Conservation (phyloP, 2,329 filamentous ascomycete genomes). For the Cladosporium austrohemisphaericum region DNA sequence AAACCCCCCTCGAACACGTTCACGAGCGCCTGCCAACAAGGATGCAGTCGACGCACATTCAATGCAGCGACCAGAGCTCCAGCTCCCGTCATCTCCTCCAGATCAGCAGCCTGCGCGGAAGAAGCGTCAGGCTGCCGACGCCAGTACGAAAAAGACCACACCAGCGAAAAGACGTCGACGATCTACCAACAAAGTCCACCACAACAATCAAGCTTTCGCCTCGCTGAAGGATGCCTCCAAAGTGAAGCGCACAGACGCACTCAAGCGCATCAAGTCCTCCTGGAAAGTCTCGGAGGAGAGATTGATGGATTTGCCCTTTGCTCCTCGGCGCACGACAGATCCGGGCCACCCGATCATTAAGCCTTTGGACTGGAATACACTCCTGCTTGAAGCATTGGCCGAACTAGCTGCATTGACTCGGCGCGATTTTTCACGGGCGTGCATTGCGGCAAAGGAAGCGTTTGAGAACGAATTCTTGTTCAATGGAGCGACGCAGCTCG, state of each 20-base stretch:
- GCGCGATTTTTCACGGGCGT: not conserved
- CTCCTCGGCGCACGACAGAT: not conserved
- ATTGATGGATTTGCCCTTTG: not conserved
- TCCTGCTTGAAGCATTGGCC: not conserved
- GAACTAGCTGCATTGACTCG: not conserved
- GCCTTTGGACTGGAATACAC: constrained; percentile 1
- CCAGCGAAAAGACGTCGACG: too few species aligned
- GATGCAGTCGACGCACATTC: too few species aligned
- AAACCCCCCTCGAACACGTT: too few species aligned
- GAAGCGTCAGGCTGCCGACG: too few species aligned
- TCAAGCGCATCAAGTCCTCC: not conserved
- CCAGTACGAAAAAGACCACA: too few species aligned
- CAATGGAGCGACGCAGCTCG: not conserved
- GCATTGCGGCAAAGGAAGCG: not conserved
- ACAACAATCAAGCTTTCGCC: not conserved
- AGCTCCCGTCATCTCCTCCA: too few species aligned
- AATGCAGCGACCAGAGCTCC: too few species aligned
- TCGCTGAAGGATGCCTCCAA: not conserved
- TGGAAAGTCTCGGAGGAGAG: not conserved
- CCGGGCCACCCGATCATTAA: not conserved
- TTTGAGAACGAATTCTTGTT: not conserved
- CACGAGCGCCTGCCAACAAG: too few species aligned
- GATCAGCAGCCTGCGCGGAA: too few species aligned
- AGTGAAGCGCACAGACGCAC: not conserved
- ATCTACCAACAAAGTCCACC: not conserved